A percentile compares a stretch with the other conserved stretches of the same genome.
Conservation (phyloP, 2,329 filamentous ascomycete genomes). For the Colletotrichum sp. region DNA sequence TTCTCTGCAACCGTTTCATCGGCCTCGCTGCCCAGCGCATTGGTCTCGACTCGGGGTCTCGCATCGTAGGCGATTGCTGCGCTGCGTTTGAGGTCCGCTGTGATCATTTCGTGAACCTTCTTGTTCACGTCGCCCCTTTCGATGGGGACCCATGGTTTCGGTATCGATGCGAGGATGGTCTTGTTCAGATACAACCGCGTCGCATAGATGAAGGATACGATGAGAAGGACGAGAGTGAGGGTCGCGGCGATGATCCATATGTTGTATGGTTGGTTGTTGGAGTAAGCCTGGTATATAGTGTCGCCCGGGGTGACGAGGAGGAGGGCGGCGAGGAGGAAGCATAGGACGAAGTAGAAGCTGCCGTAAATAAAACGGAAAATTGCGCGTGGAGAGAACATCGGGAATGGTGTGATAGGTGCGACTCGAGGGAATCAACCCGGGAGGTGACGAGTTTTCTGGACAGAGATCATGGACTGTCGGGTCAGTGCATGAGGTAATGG, state of each 20-base stretch:
- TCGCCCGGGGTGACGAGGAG: slow-evolving; percentile 83
- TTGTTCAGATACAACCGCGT: slow-evolving; percentile 87
- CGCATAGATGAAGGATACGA: slow-evolving; percentile 79
- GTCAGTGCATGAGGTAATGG: slow-evolving; percentile 25
- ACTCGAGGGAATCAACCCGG: slow-evolving; percentile 15
- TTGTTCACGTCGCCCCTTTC: slow-evolving; percentile 83
- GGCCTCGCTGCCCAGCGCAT: slow-evolving; percentile 18
- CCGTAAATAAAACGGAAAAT: slow-evolving; percentile 84
- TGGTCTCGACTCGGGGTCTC: slow-evolving; percentile 63
- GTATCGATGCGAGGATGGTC: slow-evolving; percentile 79
- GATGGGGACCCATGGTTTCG: slow-evolving; percentile 84
- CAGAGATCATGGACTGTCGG: slow-evolving; percentile 14
- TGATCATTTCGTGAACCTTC: slow-evolving; percentile 77
- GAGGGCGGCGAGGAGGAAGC: slow-evolving; percentile 74
- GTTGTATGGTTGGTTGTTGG: slow-evolving; percentile 73
- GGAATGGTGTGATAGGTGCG: slow-evolving; percentile 3
- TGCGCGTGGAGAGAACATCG: slow-evolving; percentile 51
- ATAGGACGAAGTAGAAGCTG: slow-evolving; percentile 77
- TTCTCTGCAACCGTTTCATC: slow-evolving; percentile 11
- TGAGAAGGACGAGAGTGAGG: slow-evolving; percentile 74
- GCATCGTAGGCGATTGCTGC: slow-evolving; percentile 82
- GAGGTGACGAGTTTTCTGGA: slow-evolving; percentile 22
- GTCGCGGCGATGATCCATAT: slow-evolving; percentile 80
- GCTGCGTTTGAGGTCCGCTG: slow-evolving; percentile 74
- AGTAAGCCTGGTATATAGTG: slow-evolving; percentile 77